These are phyloP conservation scores for Globisporangium abappressorium DNA, from an alignment of 352 stramenopile genomes.

Conservation along the genomic window DNA sequence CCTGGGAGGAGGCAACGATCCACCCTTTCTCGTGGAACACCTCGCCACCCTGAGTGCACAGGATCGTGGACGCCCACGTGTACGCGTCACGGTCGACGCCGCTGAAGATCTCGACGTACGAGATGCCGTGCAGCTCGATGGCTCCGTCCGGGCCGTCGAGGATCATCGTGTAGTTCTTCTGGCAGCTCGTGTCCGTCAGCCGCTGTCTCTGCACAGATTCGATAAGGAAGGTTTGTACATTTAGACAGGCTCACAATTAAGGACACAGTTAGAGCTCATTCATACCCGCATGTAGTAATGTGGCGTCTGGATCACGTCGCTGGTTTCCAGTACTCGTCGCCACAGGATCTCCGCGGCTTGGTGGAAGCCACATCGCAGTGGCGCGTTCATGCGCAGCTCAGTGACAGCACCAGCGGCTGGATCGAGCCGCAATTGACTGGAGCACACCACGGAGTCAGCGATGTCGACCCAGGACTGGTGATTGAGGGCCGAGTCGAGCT, in stretches of 20 bases:
- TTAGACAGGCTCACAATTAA: neutral
- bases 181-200: neutral
- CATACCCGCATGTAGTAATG: slow-evolving; percentile 11
- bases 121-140: slow-evolving; percentile 6
- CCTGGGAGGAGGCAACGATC: neutral
- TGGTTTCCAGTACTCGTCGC: neutral
- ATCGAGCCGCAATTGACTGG: slow-evolving; percentile 1
- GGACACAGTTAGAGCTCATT: neutral
- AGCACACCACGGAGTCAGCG: neutral
- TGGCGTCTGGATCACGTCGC: neutral
- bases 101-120: slow-evolving; percentile 8
- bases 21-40: slow-evolving; percentile 9
- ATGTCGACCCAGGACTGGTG: neutral
- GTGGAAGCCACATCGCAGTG: neutral
- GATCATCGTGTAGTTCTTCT: slow-evolving; percentile 1
- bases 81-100: neutral
- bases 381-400: slow-evolving; percentile 7
- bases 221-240: neutral
- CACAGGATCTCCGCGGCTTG: neutral
- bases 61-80: slow-evolving; percentile 5
- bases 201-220: neutral
- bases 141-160: neutral
- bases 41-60: neutral
- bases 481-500: neutral
- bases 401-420: neutral